Conservation (phyloP, 2,329 filamentous ascomycete species). For the Sordariomycetes sp. region DNA sequence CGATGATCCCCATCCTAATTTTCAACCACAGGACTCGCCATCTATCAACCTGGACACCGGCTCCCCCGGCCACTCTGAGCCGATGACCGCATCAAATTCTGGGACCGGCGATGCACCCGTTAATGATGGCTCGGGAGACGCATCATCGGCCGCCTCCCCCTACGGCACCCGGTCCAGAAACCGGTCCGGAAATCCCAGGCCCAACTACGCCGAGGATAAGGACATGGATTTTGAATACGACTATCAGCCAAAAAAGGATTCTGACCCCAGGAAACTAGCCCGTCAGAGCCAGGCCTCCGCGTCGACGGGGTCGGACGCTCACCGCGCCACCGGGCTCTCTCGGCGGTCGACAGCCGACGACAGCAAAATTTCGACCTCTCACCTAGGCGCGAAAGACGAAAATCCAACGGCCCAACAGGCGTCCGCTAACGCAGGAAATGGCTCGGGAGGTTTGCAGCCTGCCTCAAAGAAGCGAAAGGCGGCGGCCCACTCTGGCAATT, state of each 20-base stretch:
- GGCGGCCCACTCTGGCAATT: slow-evolving; percentile 22
- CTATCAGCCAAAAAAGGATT: slow-evolving; percentile 53
- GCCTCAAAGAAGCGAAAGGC: slow-evolving; percentile 78
- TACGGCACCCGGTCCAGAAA: slow-evolving; percentile 95
- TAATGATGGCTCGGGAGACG: slow-evolving; percentile 40
- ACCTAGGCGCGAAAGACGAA: slow-evolving; percentile 2
- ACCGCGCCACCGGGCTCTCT: slow-evolving; percentile 1
- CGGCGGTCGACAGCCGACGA: slow-evolving; percentile 6
- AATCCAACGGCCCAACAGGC: not conserved
- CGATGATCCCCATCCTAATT: not conserved
- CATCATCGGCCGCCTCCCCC: slow-evolving; percentile 47
- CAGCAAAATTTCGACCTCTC: not conserved
- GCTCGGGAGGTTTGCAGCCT: not conserved
- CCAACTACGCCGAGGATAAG: slow-evolving; percentile 92
- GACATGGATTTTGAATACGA: slow-evolving; percentile 81
- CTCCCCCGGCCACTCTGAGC: slow-evolving; percentile 19
- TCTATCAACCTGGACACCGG: slow-evolving; percentile 14
- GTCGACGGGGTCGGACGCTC: not conserved
- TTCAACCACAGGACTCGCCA: slow-evolving; percentile 19
- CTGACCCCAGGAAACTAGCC: slow-evolving; percentile 46
- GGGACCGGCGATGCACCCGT: slow-evolving; percentile 26
- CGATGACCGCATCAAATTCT: slow-evolving; percentile 37
- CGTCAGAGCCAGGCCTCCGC: slow-evolving; percentile 12
- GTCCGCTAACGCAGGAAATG: not conserved
- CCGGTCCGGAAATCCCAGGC: slow-evolving; percentile 65